Evolutionary conservation across 1,139 yeast species (phyloP).

Genomic region (Kurtzmaniella quercitrusa): DNA sequence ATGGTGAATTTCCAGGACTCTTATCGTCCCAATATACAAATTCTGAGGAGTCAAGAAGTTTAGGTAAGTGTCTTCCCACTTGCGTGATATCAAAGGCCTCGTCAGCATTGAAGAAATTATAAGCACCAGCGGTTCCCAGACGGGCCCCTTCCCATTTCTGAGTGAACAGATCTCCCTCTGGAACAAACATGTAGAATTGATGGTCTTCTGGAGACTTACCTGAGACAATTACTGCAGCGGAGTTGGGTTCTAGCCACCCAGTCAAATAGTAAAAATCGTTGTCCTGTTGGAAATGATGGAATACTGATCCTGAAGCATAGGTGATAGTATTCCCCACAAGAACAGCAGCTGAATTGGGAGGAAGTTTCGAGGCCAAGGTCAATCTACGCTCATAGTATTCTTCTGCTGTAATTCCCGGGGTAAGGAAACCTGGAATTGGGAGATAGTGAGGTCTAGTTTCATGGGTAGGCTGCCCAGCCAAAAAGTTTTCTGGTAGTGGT

Average conservation of each 20-base stretch:
- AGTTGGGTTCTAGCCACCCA: conserved; percentile 92
- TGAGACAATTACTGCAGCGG: conserved; percentile 72
- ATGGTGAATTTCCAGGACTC: neutral
- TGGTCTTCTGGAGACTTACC: conserved; percentile 50
- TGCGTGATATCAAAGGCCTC: conserved; percentile 50
- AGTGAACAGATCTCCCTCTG: conserved; percentile 67
- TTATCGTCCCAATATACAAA: conserved; percentile 48
- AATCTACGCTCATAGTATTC: conserved; percentile 77
- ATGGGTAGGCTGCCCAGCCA: conserved; percentile 79
- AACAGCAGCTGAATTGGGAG: conserved; percentile 65
- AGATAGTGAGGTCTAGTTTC: conserved; percentile 79
- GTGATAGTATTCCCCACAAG: conserved; percentile 69
- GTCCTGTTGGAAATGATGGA: conserved; percentile 87
- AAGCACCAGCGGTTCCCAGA: conserved; percentile 81
- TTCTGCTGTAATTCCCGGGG: conserved; percentile 81
- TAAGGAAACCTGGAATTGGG: conserved; percentile 69
- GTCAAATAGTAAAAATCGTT: conserved; percentile 82
- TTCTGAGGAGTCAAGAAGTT: conserved; percentile 43
- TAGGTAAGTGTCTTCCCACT: conserved; percentile 38
- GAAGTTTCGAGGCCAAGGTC: conserved; percentile 51
- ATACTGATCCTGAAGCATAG: conserved; percentile 85
- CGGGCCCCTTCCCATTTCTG: conserved; percentile 96
- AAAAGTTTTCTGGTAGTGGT: conserved; percentile 18
- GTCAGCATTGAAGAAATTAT: conserved; percentile 85
- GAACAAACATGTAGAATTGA: conserved; percentile 75